Conservation (phyloP, 2,329 filamentous ascomycete species). For the Ambrosiella xylebori region DNA sequence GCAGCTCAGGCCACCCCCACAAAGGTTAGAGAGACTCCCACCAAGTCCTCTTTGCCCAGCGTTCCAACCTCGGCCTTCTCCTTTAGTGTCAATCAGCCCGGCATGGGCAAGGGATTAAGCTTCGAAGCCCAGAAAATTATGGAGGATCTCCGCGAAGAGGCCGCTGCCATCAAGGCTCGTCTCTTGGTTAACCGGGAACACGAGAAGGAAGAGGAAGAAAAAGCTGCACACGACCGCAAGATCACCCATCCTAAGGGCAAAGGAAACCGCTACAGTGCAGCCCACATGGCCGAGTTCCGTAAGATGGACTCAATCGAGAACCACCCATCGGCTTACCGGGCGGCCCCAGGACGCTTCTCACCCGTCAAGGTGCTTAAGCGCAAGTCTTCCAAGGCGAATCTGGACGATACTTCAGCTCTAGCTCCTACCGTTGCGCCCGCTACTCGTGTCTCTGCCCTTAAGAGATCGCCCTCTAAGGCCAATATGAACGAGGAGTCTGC, state of each 20-base stretch:
- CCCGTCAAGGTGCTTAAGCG: slow-evolving; percentile 20
- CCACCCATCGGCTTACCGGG: slow-evolving; percentile 64
- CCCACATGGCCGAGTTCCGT: slow-evolving; percentile 75
- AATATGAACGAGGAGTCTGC: slow-evolving; percentile 19
- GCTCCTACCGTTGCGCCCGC: neutral
- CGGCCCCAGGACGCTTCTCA: slow-evolving; percentile 35
- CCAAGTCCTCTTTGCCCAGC: slow-evolving; percentile 25
- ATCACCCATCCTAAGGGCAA: slow-evolving; percentile 69
- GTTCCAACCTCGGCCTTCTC: slow-evolving; percentile 44
- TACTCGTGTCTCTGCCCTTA: slow-evolving; percentile 20
- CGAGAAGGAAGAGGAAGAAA: slow-evolving; percentile 28
- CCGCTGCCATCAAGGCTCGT: slow-evolving; percentile 50
- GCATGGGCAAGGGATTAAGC: slow-evolving; percentile 36
- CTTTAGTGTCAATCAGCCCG: slow-evolving; percentile 39
- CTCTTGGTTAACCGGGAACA: slow-evolving; percentile 45
- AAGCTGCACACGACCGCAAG: slow-evolving; percentile 37
- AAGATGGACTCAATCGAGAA: slow-evolving; percentile 95
- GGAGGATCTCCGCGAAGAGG: slow-evolving; percentile 54
- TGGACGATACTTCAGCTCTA: slow-evolving; percentile 40
- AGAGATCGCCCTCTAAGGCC: slow-evolving; percentile 20
- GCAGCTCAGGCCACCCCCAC: slow-evolving; percentile 25
- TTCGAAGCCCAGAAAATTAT: slow-evolving; percentile 43
- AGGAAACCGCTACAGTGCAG: slow-evolving; percentile 62
- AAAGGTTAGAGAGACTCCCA: slow-evolving; percentile 33
- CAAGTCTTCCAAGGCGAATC: slow-evolving; percentile 38